A percentile compares a stretch with the other conserved stretches of the same genome.
Conservation (phyloP, 768 basidiomycete species). For the Leccinum uliginosum region DNA sequence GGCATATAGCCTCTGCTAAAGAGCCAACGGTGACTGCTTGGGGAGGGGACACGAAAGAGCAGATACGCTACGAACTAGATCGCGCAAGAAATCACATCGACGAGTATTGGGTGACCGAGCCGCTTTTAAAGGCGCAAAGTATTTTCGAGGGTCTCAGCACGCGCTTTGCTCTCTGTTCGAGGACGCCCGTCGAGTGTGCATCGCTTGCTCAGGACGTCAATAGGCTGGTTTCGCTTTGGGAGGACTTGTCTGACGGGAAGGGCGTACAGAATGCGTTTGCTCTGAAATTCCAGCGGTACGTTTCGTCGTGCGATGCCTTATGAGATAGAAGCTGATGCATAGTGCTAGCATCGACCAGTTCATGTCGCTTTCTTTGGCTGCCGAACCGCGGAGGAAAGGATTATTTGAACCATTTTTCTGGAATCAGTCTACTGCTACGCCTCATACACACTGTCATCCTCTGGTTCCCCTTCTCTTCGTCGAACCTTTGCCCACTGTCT, state of each 20-base stretch:
- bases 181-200: slow-evolving; percentile 33
- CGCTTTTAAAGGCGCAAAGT: slow-evolving; percentile 38
- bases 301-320: slow-evolving; percentile 4
- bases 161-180: slow-evolving; percentile 48
- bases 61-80: slow-evolving; percentile 44
- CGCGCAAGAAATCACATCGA: slow-evolving; percentile 44
- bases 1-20: slow-evolving; percentile 20
- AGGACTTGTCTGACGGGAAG: slow-evolving; percentile 37
- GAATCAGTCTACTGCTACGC: slow-evolving; percentile 40
- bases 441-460: slow-evolving; percentile 39
- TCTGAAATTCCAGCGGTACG: slow-evolving; percentile 61
- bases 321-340: not conserved
- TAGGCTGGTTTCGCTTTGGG: slow-evolving; percentile 56
- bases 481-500: slow-evolving; percentile 64
- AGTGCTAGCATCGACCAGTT: slow-evolving; percentile 63
- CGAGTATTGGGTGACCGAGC: slow-evolving; percentile 39
- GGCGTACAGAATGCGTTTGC: slow-evolving; percentile 39
- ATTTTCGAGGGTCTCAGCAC: slow-evolving; percentile 53
- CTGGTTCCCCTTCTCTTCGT: slow-evolving; percentile 70
- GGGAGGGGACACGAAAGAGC: slow-evolving; percentile 56
- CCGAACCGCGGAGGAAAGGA: slow-evolving; percentile 70
- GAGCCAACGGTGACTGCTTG: slow-evolving; percentile 59
- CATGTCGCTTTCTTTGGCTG: slow-evolving; percentile 70
- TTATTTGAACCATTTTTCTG: slow-evolving; percentile 78
- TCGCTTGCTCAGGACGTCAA: slow-evolving; percentile 44